Evolutionary conservation across 2,329 filamentous ascomycete species (phyloP).

Genomic region (Geosmithia flava): DNA sequence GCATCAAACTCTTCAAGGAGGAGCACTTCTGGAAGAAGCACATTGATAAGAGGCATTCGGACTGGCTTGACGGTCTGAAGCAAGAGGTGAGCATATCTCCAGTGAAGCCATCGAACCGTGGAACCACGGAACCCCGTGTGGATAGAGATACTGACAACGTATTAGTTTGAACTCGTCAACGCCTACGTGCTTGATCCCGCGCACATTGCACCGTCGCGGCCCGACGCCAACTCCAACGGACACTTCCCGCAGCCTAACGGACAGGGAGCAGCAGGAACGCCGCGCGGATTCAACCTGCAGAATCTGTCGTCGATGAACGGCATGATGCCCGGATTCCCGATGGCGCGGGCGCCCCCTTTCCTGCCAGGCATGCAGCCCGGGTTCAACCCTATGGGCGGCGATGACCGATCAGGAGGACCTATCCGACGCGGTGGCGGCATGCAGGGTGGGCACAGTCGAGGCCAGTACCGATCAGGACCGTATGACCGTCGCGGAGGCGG

Average conservation of each 20-base stretch:
- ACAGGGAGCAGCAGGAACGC: conserved; percentile 69
- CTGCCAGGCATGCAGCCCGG: conserved; percentile 36
- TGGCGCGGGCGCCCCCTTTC: conserved; percentile 37
- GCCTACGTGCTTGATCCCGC: conserved; percentile 88
- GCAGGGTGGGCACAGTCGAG: conserved; percentile 28
- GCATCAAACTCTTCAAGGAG: conserved; percentile 93
- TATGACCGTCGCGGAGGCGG: conserved; percentile 52
- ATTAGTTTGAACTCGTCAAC: conserved; percentile 78
- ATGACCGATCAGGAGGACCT: conserved; percentile 52
- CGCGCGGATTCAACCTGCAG: conserved; percentile 79
- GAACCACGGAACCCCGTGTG: neutral
- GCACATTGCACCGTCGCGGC: conserved; percentile 85
- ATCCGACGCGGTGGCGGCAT: conserved; percentile 55
- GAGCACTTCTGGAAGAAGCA: conserved; percentile 97
- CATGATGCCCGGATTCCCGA: conserved; percentile 48
- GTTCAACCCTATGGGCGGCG: conserved; percentile 29
- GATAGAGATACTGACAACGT: neutral
- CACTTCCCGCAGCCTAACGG: conserved; percentile 78
- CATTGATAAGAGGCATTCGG: conserved; percentile 85
- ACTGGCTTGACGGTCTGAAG: conserved; percentile 72
- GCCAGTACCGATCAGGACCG: conserved; percentile 54
- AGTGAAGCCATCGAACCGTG: too few species aligned
- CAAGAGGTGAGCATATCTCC: conserved; percentile 55
- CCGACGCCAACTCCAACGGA: conserved; percentile 89
- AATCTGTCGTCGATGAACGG: conserved; percentile 48